A percentile compares a stretch with the other conserved stretches of the same genome.
phyloP scores from a whole-genome alignment of 2,329 filamentous ascomycete genomes.

The Alternaria hordeiaustralica region DNA sequence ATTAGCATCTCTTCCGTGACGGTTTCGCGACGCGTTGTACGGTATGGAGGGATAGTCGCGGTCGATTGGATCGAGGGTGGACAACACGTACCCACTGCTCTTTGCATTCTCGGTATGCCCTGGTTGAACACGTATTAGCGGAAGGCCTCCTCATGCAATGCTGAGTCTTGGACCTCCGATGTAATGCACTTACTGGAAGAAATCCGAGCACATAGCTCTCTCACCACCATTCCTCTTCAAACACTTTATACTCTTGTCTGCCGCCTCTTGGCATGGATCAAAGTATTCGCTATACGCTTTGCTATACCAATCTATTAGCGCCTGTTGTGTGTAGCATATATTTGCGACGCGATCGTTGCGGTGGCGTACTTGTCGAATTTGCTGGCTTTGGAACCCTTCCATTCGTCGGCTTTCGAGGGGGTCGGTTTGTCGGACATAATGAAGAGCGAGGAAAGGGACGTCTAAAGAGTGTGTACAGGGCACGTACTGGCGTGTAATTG shows the following conservation, averaged over 20 bases:
- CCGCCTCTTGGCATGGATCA: slow-evolving; percentile 94
- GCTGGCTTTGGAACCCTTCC: slow-evolving; percentile 39
- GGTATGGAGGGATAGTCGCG: not conserved
- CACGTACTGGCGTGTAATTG: not conserved
- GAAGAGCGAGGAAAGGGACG: not conserved
- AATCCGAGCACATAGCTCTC: slow-evolving; percentile 87
- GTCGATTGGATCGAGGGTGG: not conserved
- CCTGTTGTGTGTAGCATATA: not conserved
- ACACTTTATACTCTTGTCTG: slow-evolving; percentile 83
- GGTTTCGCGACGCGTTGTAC: not conserved
- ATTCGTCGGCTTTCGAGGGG: slow-evolving; percentile 27
- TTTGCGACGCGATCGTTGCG: not conserved
- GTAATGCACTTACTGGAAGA: slow-evolving; percentile 75
- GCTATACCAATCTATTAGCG: slow-evolving; percentile 56
- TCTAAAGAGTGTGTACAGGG: not conserved
- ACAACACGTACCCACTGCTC: slow-evolving; percentile 79
- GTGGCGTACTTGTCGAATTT: slow-evolving; percentile 50
- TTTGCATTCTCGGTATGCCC: slow-evolving; percentile 93
- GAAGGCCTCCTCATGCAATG: not conserved
- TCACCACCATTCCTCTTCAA: slow-evolving; percentile 88
- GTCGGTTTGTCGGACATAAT: slow-evolving; percentile 17
- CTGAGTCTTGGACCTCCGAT: not conserved
- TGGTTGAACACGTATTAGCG: slow-evolving; percentile 47
- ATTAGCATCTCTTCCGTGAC: slow-evolving; percentile 4
- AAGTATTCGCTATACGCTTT: slow-evolving; percentile 90